Percentiles rank a stretch among this genome's conserved stretches.
phyloP scores from a whole-genome alignment of 306 rosid genomes.

The Trifolium fragiferum region DNA sequence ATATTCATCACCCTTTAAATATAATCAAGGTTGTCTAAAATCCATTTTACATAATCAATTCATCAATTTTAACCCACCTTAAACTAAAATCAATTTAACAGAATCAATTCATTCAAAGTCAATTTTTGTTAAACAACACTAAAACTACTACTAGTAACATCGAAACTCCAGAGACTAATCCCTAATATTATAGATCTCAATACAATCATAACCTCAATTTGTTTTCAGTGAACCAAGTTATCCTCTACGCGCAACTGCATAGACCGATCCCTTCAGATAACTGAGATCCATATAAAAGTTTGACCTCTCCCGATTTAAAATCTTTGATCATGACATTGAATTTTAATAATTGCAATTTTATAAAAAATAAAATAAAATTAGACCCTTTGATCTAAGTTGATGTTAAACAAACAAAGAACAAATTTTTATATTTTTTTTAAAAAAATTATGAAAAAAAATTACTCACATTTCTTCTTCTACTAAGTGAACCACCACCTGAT shows the following conservation, averaged over 20 bases:
- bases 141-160: not conserved
- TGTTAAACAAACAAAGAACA: not conserved
- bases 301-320: not conserved
- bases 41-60: not conserved
- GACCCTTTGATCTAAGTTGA: not conserved
- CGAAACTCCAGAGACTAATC: not conserved
- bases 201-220: not conserved
- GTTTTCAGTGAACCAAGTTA: too few species aligned
- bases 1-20: not conserved
- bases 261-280: too few species aligned
- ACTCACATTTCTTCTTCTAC: conserved; percentile 65
- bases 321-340: not conserved
- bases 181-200: not conserved
- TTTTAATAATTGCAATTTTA: not conserved
- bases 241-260: too few species aligned
- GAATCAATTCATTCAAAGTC: not conserved
- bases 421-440: too few species aligned
- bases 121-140: not conserved
- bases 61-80: not conserved
- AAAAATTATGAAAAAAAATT: not conserved
- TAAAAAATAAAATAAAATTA: not conserved
- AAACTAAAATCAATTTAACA: not conserved
- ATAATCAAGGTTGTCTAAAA: not conserved
- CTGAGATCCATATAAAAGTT: too few species aligned
- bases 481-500: conserved; percentile 37